Evolutionary conservation across 805 yeast genomes (phyloP), one percentile per base, ranked within the genome.

Genomic region (Blastobotrys robertii): DNA sequence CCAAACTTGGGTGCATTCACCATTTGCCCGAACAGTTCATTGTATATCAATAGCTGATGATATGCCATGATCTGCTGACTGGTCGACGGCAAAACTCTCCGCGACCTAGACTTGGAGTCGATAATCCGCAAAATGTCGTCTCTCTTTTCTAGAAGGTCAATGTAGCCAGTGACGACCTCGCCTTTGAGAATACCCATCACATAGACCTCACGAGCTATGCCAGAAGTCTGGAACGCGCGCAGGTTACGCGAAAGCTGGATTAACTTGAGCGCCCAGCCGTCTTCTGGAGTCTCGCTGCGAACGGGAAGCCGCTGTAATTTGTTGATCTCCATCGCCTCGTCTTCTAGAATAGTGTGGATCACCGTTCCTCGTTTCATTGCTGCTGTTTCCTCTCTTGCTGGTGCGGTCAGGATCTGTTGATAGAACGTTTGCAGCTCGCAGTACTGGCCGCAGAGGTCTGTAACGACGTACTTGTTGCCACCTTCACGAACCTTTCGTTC

Each of bases 21-120:
- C 52, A 49, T 47, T 30, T 42, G 37, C 9, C 11, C 10, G 8
- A 59, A 33, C 37, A 61, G 34, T 33, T 43, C 31, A 31, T 53
- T 55, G 42, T 61, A 61, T 6, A 51, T 35, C 31, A 57, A 44
- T n/a, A 59, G 42, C 45, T 61, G 66, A 39, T 61, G 66, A 37
- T 52, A 58, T 3, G 66, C 66, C 3, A 57, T 45, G 2, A 55
- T 48, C 39, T 50, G 42, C 38, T 54, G 54, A 15, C 44, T 41
- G 5, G 10, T 34, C 4, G 41, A 28, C 2, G 58, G 58, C 12
- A 53, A 39, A 11, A 39, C 25, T 8, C 15, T 15, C 3, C 34
- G 7, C 6, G 19, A 9, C 34, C 58, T 31, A 12, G 64, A 54
- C 38, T 61, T 61, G 8, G 63, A 59, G 19, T 61, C 66, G 7